Percentiles rank a stretch among this genome's conserved stretches.
These are phyloP conservation scores for Bipolaris gigantea DNA, from an alignment of 2,329 filamentous ascomycete genomes.

Conservation along the genomic window DNA sequence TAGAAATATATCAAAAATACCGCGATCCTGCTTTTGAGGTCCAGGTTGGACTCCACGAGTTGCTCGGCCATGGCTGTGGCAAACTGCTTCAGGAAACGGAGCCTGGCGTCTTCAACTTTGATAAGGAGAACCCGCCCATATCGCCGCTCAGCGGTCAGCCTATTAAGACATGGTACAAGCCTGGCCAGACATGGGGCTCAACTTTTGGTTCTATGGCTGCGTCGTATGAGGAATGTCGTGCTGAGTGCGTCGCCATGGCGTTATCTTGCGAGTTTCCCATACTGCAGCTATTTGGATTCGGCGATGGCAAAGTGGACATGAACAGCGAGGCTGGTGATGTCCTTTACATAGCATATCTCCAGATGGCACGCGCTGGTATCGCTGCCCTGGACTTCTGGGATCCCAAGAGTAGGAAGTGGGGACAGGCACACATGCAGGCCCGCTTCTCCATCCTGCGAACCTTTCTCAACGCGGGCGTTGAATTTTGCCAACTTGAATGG, in stretches of 20 bases:
- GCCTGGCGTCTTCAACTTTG: conserved; percentile 84
- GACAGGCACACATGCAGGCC: conserved; percentile 83
- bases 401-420: conserved; percentile 87
- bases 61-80: conserved; percentile 86
- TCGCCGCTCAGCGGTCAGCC: conserved; percentile 79
- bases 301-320: conserved; percentile 73
- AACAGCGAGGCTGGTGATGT: conserved; percentile 79
- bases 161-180: conserved; percentile 86
- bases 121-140: conserved; percentile 75
- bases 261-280: conserved; percentile 86
- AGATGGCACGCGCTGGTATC: conserved; percentile 92
- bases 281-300: conserved; percentile 88
- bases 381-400: conserved; percentile 93
- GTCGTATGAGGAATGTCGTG: conserved; percentile 91
- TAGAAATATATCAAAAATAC: conserved; percentile 77
- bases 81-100: conserved; percentile 90
- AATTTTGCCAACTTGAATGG: conserved; percentile 82
- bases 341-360: conserved; percentile 83
- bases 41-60: conserved; percentile 91
- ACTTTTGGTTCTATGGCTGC: conserved; percentile 87
- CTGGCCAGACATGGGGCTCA: conserved; percentile 90
- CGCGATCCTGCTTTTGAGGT: conserved; percentile 90
- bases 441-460: conserved; percentile 84
- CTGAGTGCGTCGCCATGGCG: conserved; percentile 91
- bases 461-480: conserved; percentile 81